phyloP scores from a whole-genome alignment of 139 green algal genomes.

The Ettlia oleoabundans region DNA sequence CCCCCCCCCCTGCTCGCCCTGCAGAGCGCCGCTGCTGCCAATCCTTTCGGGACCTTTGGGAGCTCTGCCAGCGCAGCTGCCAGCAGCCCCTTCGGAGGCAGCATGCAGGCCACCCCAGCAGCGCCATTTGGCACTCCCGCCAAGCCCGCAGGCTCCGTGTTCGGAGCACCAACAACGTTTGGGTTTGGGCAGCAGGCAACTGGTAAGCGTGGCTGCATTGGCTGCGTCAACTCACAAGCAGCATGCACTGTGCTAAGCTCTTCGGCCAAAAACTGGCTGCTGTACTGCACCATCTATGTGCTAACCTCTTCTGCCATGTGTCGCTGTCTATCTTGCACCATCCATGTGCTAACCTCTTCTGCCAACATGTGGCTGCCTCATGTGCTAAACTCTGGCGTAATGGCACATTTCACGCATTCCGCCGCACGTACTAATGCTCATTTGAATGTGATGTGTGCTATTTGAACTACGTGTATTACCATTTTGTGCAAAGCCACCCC shows the following conservation, averaged over 20 bases:
- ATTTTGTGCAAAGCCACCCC: no score
- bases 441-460: neutral
- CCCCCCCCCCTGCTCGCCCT: neutral
- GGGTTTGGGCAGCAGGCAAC: slow-evolving; percentile 23
- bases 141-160: slow-evolving; percentile 1
- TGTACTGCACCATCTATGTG: no score
- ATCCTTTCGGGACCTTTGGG: slow-evolving; percentile 3
- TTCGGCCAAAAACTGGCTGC: neutral
- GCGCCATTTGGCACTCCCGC: slow-evolving; percentile 30
- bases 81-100: slow-evolving; percentile 21
- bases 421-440: neutral
- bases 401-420: slow-evolving; percentile 3
- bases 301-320: no score
- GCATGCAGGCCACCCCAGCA: neutral
- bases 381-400: no score
- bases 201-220: no score
- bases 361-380: no score
- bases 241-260: neutral
- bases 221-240: no score
- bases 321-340: no score
- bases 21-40: neutral
- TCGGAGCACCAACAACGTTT: slow-evolving; percentile 10
- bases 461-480: neutral
- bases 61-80: neutral
- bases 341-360: no score